Base-by-base conservation (phyloP, 441 rosid species). In the Viola pubescens region DNA sequence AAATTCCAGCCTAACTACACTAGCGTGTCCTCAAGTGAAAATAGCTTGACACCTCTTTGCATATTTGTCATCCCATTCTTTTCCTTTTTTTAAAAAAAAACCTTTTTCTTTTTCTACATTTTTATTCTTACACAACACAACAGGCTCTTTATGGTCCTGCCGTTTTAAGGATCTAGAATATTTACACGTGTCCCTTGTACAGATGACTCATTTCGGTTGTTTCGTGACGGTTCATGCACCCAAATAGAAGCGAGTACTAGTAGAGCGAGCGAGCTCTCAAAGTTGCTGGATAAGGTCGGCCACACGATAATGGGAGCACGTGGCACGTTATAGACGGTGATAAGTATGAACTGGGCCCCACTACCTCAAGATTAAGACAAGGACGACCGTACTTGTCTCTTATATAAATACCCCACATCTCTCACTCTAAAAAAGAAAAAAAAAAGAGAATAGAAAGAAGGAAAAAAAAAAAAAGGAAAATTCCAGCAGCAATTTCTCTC, bases 321-420 rank as follows among this genome's bases (percentile, higher is more conserved):
- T 79, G 91, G 52, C 79, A 2, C 0, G 0, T 7, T 45, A 14
- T 58, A 0, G 58, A 55, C 74, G 77, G 77, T 64, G 74, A 67
- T 49, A 53, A 69, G 46, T 13, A 7, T 6, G 0, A 39, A 62
- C 6, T 60, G 78, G 81, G 81, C 13, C 72, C 81, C 79, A 45
- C 8, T 7, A 0, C 1, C 37, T 46, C 63, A 57, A 64, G 64
- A 60, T 12, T 59, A 13, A 37, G 85, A 80, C 79, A 60, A 70
- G 64, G 79, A 82, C 81, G 72, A 81, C 85, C 85, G 87, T 87
- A 81, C 88, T 85, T 70, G 79, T 82, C 90, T 48, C 58, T 48
- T 70, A 11, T 81, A 74, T 81, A 83, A 61, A 57, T 53, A 1
- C 11, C 0, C 53, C 12, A 0, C 0, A 2, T 0, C 53, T 4